Conservation (phyloP, 2,329 filamentous ascomycete species). For the Aspergillus jensenii region DNA sequence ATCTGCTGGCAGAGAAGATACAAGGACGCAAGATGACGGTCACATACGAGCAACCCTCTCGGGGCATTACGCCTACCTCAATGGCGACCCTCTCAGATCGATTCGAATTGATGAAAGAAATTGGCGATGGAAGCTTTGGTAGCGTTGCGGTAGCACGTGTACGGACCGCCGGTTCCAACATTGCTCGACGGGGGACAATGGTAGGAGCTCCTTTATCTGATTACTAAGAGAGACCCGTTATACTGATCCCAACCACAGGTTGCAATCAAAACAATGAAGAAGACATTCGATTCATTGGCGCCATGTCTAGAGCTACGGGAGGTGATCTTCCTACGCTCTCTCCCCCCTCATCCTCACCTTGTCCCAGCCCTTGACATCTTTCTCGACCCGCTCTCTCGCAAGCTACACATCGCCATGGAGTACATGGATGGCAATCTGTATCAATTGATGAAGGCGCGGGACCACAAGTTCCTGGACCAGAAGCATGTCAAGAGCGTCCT, state of each 20-base stretch:
- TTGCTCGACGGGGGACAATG: constrained; percentile 87
- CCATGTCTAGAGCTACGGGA: constrained; percentile 92
- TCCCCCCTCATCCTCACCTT: constrained; percentile 84
- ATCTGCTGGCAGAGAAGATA: constrained; percentile 44
- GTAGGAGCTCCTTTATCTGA: constrained; percentile 56
- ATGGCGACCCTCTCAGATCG: constrained; percentile 75
- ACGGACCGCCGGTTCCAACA: constrained; percentile 81
- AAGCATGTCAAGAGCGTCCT: constrained; percentile 95
- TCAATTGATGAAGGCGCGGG: constrained; percentile 96
- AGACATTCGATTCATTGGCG: constrained; percentile 89
- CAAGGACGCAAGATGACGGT: constrained; percentile 66
- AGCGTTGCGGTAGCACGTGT: constrained; percentile 92
- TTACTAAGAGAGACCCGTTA: background rate
- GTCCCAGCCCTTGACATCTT: constrained; percentile 99
- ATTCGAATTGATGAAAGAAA: constrained; percentile 96
- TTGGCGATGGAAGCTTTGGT: constrained; percentile 97
- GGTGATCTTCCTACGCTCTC: constrained; percentile 89
- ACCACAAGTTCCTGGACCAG: constrained; percentile 90
- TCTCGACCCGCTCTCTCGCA: constrained; percentile 91
- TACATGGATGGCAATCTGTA: constrained; percentile 99
- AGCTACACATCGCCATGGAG: constrained; percentile 98
- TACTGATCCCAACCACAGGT: constrained; percentile 59
- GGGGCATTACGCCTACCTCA: constrained; percentile 52
- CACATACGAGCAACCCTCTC: constrained; percentile 68
- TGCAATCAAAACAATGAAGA: constrained; percentile 99